Evolutionary conservation across 106 monocot species (phyloP).

Genomic region (Dendrobium huoshanense): DNA sequence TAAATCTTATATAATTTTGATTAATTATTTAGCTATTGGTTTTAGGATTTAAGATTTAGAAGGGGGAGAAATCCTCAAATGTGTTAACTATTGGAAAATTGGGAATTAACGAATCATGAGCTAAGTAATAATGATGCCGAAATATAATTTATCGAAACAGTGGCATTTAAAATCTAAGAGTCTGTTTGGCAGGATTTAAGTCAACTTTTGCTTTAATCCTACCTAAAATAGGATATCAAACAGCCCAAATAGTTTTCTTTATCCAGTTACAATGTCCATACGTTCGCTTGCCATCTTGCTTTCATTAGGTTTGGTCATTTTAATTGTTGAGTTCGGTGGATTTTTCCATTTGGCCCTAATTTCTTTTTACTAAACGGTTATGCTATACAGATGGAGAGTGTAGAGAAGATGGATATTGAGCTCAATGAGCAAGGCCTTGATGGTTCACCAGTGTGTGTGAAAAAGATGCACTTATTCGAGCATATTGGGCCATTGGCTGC

Average conservation of each 20-base stretch:
- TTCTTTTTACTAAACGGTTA: not conserved
- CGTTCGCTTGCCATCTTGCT: not conserved
- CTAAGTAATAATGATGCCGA: too few relatives aligned
- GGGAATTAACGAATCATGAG: too few relatives aligned
- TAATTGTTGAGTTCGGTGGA: not conserved
- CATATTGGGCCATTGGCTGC: conserved; percentile 56
- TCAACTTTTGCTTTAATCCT: too few relatives aligned
- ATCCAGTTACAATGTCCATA: not conserved
- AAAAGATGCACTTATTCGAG: conserved; percentile 49
- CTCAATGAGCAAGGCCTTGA: not conserved
- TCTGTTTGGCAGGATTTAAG: too few relatives aligned
- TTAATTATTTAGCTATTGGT: too few relatives aligned
- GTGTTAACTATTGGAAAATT: too few relatives aligned
- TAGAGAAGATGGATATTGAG: not conserved
- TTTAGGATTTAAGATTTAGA: too few relatives aligned
- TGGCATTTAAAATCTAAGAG: too few relatives aligned
- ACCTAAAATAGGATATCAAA: not conserved
- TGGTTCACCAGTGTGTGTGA: conserved; percentile 10
- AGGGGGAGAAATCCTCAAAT: too few relatives aligned
- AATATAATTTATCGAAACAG: too few relatives aligned
- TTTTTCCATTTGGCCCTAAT: not conserved
- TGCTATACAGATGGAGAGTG: conserved; percentile 3
- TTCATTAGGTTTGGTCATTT: not conserved
- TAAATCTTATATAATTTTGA: too few relatives aligned
- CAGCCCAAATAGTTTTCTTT: not conserved